phyloP scores from a whole-genome alignment of 805 yeast genomes.

The Candida coleopterorum region DNA sequence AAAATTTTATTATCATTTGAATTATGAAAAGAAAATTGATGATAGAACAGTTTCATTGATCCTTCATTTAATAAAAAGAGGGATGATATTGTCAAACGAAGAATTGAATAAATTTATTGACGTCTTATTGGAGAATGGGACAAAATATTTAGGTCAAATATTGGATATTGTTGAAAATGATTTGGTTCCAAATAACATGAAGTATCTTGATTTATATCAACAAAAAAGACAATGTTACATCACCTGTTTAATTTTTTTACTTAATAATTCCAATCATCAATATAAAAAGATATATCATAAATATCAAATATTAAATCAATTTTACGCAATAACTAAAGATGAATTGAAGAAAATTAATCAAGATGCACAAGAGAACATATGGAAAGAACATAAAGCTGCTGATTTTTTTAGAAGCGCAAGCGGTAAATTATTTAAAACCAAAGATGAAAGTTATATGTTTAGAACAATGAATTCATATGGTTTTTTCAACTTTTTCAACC shows the following conservation, averaged over 20 bases:
- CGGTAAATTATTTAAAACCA: conserved; percentile 5
- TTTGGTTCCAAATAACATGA: conserved; percentile 26
- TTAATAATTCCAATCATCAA: conserved; percentile 1
- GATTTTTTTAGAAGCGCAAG: conserved; percentile 3
- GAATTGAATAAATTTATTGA: conserved; percentile 2
- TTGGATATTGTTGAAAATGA: conserved; percentile 24
- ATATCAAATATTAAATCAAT: conserved; percentile 3
- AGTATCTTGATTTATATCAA: background rate
- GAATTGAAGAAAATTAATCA: background rate
- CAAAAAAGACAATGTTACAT: conserved; percentile 8
- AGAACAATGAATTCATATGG: conserved; percentile 5
- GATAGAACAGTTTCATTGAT: background rate
- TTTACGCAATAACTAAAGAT: background rate
- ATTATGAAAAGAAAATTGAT: conserved; percentile 2
- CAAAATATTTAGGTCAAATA: conserved; percentile 10
- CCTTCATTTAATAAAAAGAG: background rate
- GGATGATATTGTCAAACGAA: background rate
- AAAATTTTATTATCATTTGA: conserved; percentile 4
- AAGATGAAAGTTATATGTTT: conserved; percentile 1
- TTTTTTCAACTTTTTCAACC: conserved; percentile 8
- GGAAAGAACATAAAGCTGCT: conserved; percentile 3
- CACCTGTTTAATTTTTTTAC: conserved; percentile 1
- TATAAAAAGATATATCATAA: conserved; percentile 1
- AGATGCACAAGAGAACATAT: conserved; percentile 3
- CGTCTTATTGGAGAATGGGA: background rate